These are phyloP conservation scores for Wickerhamomyces canadensis DNA, from an alignment of 805 yeast genomes.

Conservation along the genomic window DNA sequence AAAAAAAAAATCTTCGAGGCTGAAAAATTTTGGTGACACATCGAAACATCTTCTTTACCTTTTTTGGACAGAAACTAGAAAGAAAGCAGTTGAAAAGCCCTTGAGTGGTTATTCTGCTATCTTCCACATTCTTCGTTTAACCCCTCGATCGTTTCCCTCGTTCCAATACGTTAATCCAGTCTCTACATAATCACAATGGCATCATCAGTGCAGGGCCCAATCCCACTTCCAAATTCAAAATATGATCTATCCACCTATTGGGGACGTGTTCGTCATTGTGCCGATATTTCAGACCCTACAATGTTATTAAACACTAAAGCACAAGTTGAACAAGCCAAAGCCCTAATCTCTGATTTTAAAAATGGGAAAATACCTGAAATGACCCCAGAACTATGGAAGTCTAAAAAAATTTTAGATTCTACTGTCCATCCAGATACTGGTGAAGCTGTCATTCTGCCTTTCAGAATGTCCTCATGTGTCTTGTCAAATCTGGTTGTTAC, in stretches of 20 bases:
- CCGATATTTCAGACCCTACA: slow-evolving; percentile 87
- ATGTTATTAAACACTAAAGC: slow-evolving; percentile 70
- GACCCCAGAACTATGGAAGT: slow-evolving; percentile 83
- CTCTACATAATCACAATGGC: slow-evolving; percentile 53
- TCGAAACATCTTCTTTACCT: too few relatives aligned
- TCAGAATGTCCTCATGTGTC: slow-evolving; percentile 96
- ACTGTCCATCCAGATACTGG: slow-evolving; percentile 97
- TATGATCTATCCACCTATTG: slow-evolving; percentile 78
- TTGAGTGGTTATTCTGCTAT: too few relatives aligned
- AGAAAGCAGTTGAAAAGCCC: too few relatives aligned
- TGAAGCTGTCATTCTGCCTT: slow-evolving; percentile 85
- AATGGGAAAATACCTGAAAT: slow-evolving; percentile 60
- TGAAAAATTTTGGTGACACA: too few relatives aligned
- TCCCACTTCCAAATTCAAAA: slow-evolving; percentile 71
- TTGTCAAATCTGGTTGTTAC: slow-evolving; percentile 91
- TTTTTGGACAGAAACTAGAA: too few relatives aligned
- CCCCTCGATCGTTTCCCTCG: too few relatives aligned
- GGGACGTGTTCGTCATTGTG: slow-evolving; percentile 94
- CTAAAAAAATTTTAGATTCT: slow-evolving; percentile 83
- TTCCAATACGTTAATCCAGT: neutral
- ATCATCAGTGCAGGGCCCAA: slow-evolving; percentile 78
- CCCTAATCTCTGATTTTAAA: slow-evolving; percentile 63
- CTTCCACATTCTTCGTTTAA: too few relatives aligned
- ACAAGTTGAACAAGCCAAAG: slow-evolving; percentile 61
- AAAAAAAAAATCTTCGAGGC: too few relatives aligned